Evolutionary conservation across 495 filamentous ascomycete genomes (phyloP).

Genomic region (Neurospora cerealis): DNA sequence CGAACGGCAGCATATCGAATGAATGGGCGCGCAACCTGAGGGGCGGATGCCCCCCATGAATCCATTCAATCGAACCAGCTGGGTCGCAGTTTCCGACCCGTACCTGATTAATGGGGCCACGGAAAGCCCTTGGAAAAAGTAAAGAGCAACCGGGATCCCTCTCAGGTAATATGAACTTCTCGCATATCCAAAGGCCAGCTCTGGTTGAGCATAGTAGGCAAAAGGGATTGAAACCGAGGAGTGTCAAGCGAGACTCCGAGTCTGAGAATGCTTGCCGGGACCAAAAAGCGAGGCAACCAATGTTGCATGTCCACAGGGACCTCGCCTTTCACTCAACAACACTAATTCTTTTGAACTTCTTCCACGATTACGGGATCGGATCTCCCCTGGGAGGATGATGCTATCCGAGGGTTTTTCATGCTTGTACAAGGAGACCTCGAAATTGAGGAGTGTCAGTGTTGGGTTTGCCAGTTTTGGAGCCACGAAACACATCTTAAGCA

Average conservation of each 20-base stretch:
- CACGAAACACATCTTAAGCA: too few species aligned
- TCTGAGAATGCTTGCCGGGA: background rate
- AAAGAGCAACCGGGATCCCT: too few species aligned
- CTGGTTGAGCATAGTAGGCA: background rate
- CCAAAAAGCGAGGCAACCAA: background rate
- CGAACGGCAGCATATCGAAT: too few species aligned
- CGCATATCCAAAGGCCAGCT: background rate
- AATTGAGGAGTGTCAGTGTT: background rate
- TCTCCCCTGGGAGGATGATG: background rate
- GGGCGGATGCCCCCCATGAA: too few species aligned
- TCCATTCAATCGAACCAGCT: too few species aligned
- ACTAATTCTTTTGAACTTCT: background rate
- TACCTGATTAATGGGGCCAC: background rate
- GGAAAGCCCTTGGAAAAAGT: background rate
- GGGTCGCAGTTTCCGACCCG: background rate
- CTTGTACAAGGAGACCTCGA: background rate
- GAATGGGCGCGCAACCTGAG: too few species aligned
- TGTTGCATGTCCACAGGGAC: background rate
- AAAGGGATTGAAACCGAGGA: background rate
- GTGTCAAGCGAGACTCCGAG: background rate
- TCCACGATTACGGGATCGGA: background rate
- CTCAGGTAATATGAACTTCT: background rate
- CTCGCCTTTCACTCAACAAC: background rate
- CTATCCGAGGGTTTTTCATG: background rate
- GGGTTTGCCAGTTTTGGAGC: background rate